Evolutionary conservation across 768 basidiomycete species (phyloP), one percentile per base, ranked within the genome.

Genomic region (Phaeolepiota aurea): DNA sequence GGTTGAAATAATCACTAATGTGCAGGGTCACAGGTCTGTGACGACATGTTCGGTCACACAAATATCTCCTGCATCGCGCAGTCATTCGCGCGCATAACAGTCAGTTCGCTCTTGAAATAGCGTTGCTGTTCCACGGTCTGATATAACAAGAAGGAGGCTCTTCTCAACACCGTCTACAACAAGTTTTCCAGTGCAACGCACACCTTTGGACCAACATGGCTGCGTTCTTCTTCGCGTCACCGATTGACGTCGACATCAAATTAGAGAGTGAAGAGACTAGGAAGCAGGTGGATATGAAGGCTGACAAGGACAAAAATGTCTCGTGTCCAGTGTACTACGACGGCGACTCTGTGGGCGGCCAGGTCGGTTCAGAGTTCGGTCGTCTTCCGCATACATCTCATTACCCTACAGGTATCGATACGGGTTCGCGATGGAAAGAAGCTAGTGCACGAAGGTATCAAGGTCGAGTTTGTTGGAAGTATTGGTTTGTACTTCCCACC

Each of bases 381-480:
- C 12, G 16, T 7, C 9, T 35, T 7, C 5, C 9, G 15, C 12
- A 16, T 15, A 35, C 7, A 9, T 9, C n/a, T 39, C 22, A 10
- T 28, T 32, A 21, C 23, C 15, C 16, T 5, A 12, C 54, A 93
- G 90, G 83, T 89, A 3, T 72, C 80, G 11, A 82, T 97, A 48
- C 80, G 90, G 18, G 82, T 93, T 4, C 77, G 91, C 36, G 96
- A 98, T 55, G 94, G 94, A 15, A 97, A 96, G 78, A 90, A 84
- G 59, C 69, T 94, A 45, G 72, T 82, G 14, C 96, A 98, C 55
- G 93, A 98, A 22, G 94, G 94, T 2, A 92, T 99, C 59, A 92
- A 97, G 62, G 87, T 99, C 32, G 93, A 98, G 64, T 93, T 99
- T 54, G 85, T 92, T 19, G 92, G 96, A 20, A 89, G 83, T 53